phyloP scores from a whole-genome alignment of 2,329 filamentous ascomycete species.

The Sphaceloma murrayae region DNA sequence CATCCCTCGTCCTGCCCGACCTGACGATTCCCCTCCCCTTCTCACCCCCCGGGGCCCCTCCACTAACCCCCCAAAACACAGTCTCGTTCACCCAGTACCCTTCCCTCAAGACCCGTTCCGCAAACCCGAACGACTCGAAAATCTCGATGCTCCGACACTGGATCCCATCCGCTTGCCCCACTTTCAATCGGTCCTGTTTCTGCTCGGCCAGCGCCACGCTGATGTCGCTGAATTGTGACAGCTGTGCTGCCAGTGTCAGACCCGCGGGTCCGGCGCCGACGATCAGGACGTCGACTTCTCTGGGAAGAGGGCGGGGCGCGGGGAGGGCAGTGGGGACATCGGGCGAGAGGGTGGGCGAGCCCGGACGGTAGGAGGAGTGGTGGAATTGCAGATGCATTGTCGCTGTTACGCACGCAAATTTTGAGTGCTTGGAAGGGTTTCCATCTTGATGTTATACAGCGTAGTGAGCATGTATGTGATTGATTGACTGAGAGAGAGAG shows the following conservation, averaged over 20 bases:
- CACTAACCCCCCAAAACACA: constrained; percentile 37
- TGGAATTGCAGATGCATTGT: constrained; percentile 15
- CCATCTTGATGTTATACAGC: no score
- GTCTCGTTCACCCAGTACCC: constrained; percentile 60
- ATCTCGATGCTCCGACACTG: constrained; percentile 34
- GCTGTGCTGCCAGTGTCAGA: constrained; percentile 43
- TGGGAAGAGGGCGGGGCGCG: constrained; percentile 20
- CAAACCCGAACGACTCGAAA: constrained; percentile 53
- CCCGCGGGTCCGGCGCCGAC: constrained; percentile 43
- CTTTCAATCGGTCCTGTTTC: constrained; percentile 29
- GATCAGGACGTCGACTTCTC: constrained; percentile 40
- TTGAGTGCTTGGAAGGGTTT: no score
- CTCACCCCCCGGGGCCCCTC: background rate
- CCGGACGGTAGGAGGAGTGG: constrained; percentile 12
- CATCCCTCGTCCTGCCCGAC: constrained; percentile 16
- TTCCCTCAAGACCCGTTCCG: constrained; percentile 52
- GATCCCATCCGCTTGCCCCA: constrained; percentile 33
- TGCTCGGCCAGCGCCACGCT: constrained; percentile 41
- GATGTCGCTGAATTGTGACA: constrained; percentile 39
- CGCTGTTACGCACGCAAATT: no score
- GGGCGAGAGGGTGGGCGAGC: background rate
- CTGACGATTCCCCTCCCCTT: constrained; percentile 9
- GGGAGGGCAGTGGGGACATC: background rate
- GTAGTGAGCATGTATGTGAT: background rate
- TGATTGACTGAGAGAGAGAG: background rate